phyloP scores from a whole-genome alignment of 2,329 filamentous ascomycete genomes.

The Pezicula neosporulosa region DNA sequence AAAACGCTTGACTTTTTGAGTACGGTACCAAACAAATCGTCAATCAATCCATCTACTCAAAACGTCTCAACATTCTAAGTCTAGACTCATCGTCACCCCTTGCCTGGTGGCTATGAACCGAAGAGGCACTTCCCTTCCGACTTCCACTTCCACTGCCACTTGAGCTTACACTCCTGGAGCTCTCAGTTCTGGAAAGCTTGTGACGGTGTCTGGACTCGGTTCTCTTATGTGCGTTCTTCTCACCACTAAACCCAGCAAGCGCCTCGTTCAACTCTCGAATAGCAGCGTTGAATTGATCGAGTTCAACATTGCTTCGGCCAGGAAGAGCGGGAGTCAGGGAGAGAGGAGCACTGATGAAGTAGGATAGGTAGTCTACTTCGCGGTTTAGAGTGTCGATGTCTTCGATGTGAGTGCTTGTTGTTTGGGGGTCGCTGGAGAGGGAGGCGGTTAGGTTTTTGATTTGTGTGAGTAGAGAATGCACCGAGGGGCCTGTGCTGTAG shows the following conservation, averaged over 20 bases:
- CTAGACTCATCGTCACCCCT: neutral
- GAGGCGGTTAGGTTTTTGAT: neutral
- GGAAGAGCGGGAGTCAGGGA: neutral
- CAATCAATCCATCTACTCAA: neutral
- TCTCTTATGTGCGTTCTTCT: neutral
- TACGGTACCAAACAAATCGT: neutral
- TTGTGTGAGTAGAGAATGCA: neutral
- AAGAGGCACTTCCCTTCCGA: no score
- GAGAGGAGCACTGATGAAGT: neutral
- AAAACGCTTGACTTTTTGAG: neutral
- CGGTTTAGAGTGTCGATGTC: neutral
- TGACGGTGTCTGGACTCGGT: neutral
- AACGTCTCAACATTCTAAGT: neutral
- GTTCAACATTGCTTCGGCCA: neutral
- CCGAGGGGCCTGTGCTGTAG: neutral
- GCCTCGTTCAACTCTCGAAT: neutral
- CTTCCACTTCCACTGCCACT: no score
- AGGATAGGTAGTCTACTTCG: conserved; percentile 1
- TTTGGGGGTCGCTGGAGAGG: neutral
- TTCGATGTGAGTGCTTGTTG: neutral
- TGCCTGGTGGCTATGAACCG: no score
- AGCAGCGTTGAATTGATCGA: neutral
- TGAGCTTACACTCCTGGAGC: no score
- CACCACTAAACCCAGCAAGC: neutral
- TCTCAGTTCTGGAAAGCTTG: neutral